Percentiles rank a stretch among this genome's conserved stretches.
phyloP scores from a whole-genome alignment of 768 basidiomycete species.

The Panaeolus papilionaceus region DNA sequence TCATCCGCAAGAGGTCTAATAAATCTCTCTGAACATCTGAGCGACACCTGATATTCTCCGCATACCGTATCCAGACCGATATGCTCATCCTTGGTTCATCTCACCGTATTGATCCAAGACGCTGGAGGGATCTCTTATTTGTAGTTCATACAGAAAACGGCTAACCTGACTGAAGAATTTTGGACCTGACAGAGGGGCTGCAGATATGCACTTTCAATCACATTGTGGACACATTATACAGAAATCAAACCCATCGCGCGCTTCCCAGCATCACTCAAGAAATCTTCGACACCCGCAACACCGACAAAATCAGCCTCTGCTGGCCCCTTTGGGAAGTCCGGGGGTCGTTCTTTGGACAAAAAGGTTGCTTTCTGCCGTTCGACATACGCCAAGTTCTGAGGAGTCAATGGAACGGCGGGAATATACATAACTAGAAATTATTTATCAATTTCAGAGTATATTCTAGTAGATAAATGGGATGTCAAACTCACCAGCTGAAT shows the following conservation, averaged over 20 bases:
- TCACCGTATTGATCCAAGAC: too few species aligned
- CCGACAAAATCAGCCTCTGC: conserved; percentile 44
- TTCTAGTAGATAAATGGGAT: neutral
- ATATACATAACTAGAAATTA: conserved; percentile 72
- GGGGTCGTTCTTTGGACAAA: conserved; percentile 63
- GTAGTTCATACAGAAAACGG: too few species aligned
- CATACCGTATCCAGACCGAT: too few species aligned
- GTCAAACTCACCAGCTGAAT: conserved; percentile 55
- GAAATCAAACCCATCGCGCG: conserved; percentile 46
- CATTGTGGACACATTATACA: neutral
- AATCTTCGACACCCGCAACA: conserved; percentile 41
- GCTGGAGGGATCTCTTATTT: too few species aligned
- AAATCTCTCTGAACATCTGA: too few species aligned
- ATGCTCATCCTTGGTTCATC: too few species aligned
- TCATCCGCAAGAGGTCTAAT: too few species aligned
- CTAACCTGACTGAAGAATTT: too few species aligned
- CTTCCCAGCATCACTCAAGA: conserved; percentile 41
- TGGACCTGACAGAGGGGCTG: too few species aligned
- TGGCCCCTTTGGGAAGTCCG: conserved; percentile 67
- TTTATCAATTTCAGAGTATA: neutral
- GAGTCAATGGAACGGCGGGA: conserved; percentile 71
- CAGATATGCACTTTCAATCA: neutral
- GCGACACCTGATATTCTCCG: too few species aligned
- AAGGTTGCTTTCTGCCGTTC: conserved; percentile 68
- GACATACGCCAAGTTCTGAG: conserved; percentile 65